These are phyloP conservation scores for Akanthomyces lecanii DNA, from an alignment of 2,329 filamentous ascomycete genomes.

Conservation along the genomic window DNA sequence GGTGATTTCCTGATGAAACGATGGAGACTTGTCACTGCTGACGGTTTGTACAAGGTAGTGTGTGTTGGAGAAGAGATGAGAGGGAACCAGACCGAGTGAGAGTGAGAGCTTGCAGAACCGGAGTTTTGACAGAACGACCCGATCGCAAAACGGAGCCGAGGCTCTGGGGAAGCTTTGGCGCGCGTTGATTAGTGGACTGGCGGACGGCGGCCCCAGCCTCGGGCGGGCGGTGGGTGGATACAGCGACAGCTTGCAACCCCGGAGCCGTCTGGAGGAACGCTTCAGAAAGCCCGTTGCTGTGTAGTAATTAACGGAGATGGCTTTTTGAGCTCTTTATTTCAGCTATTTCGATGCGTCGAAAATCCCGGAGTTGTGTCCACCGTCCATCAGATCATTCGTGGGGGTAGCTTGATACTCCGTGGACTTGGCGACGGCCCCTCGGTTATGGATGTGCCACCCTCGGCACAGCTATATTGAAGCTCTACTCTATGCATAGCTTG, in stretches of 20 bases:
- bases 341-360: background rate
- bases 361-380: background rate
- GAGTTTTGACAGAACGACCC: conserved; percentile 7
- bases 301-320: too few species aligned
- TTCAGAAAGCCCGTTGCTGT: background rate
- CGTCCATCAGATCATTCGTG: background rate
- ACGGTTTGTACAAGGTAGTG: background rate
- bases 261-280: background rate
- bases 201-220: conserved; percentile 6
- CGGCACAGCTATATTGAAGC: background rate
- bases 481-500: background rate
- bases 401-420: background rate
- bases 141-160: conserved; percentile 13
- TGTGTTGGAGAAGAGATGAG: background rate
- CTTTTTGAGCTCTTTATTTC: background rate
- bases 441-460: background rate
- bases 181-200: conserved; percentile 11
- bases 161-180: conserved; percentile 17
- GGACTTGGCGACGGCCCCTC: background rate
- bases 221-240: background rate
- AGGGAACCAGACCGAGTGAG: too few species aligned
- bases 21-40: background rate
- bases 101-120: background rate
- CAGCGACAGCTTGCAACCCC: background rate
- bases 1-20: background rate